Base-by-base conservation (phyloP, 306 rosid species). In the Luffa acutangula region DNA sequence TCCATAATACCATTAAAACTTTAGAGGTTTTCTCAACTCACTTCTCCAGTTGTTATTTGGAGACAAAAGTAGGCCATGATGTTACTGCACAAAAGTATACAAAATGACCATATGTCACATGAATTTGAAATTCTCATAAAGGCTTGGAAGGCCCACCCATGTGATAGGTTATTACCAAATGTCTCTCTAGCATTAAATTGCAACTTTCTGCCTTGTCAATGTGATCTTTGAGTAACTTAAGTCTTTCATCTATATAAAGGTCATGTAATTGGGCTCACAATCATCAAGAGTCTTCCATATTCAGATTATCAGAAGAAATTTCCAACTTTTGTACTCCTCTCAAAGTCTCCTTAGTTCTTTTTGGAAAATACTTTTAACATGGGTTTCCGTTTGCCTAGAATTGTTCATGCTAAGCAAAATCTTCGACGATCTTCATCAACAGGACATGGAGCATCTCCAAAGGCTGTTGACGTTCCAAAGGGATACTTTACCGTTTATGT, bases 401-500 rank as follows among this genome's bases (percentile, higher is more conserved):
- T 75, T 39, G 43, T 75, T 53, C 49, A 53, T 1, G 65, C 49
- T 75, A 75, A 75, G 49, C 64, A 53, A 75, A 54, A 36, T 53
- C 65, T 54, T 56, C 75, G 82, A 52, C 80, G 80, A 39, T 83
- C 84, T 79, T 14, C 33, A 57, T 67, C 82, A 71, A 31, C n/a
- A 3, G 51, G 66, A 76, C n/a, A 56, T 11, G 34, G 79, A 53
- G 18, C 79, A 75, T 2, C 65, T 25, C 31, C 31, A 25, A 25
- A 25, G 0, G 13, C 25, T 0, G 48, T 37, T 17, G 34, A 67
- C 11, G 84, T 87, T 12, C 84, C 85, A 7, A 87, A 79, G 60
- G 87, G 85, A 9, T 80, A 82, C 53, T 56, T 87, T 18, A 81
- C 85, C 2, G 80, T 87, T 2, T 82, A 84, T 33, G 82, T 84